Percentiles rank a stretch among this genome's conserved stretches.
These are phyloP conservation scores for Aspergillus sp. DNA, from an alignment of 2,329 filamentous ascomycete genomes.

Conservation along the genomic window DNA sequence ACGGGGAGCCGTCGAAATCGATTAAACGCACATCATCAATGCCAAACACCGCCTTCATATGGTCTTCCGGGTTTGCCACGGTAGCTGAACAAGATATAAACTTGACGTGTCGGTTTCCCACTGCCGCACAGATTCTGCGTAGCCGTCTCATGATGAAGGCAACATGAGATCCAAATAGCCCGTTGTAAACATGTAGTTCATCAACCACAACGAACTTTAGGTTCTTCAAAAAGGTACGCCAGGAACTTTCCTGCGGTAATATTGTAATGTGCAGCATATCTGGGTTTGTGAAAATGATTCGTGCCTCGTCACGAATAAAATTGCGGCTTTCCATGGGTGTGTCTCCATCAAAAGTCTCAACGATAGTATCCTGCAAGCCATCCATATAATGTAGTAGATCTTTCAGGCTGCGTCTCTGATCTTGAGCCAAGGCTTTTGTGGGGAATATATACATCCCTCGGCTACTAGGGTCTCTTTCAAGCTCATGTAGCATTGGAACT, in stretches of 20 bases:
- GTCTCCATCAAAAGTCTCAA: constrained; percentile 95
- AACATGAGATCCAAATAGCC: constrained; percentile 87
- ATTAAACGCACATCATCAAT: constrained; percentile 74
- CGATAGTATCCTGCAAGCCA: constrained; percentile 66
- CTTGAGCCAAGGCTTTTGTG: constrained; percentile 92
- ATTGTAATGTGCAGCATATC: constrained; percentile 97
- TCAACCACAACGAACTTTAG: constrained; percentile 86
- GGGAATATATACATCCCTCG: constrained; percentile 97
- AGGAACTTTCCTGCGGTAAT: constrained; percentile 82
- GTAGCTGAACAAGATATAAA: constrained; percentile 97
- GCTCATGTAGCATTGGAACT: constrained; percentile 78
- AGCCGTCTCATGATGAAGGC: constrained; percentile 91
- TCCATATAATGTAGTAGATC: constrained; percentile 79
- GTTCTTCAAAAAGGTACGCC: constrained; percentile 84
- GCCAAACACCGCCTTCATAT: constrained; percentile 94
- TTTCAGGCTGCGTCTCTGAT: constrained; percentile 82
- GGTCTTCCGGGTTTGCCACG: constrained; percentile 83
- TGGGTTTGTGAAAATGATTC: constrained; percentile 95
- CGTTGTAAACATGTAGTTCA: constrained; percentile 95
- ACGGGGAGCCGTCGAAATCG: constrained; percentile 89
- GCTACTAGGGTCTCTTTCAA: constrained; percentile 71
- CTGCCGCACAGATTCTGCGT: constrained; percentile 78
- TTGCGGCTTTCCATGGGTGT: constrained; percentile 78
- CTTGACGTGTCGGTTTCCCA: constrained; percentile 78
- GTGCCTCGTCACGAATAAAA: constrained; percentile 76